Evolutionary conservation across 371 early-diverging fungal species (phyloP).

Genomic region (Chytridium lagenaria): DNA sequence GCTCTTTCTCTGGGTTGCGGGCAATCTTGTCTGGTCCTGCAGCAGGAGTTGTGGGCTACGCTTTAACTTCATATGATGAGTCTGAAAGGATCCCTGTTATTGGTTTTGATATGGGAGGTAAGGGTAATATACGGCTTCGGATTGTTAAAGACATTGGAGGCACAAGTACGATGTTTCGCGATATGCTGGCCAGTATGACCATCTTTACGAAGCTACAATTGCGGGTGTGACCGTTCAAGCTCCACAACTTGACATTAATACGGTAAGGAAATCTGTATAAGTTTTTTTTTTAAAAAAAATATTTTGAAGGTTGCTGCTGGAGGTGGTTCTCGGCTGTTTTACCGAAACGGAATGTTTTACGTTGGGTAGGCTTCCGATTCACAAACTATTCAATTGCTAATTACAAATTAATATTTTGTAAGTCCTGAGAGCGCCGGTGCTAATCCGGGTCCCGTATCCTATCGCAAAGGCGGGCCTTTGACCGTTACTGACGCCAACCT

Average conservation of each 20-base stretch:
- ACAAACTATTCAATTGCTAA: not conserved
- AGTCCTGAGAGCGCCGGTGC: slow-evolving; percentile 86
- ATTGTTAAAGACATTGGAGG: slow-evolving; percentile 25
- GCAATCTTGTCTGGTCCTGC: slow-evolving; percentile 96
- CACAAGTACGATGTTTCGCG: slow-evolving; percentile 96
- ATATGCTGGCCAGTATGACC: slow-evolving; percentile 88
- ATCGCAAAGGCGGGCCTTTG: slow-evolving; percentile 91
- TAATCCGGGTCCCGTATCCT: slow-evolving; percentile 95
- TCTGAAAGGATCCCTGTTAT: slow-evolving; percentile 72
- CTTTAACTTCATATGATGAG: slow-evolving; percentile 72
- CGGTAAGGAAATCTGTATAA: slow-evolving; percentile 53
- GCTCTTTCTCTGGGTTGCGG: slow-evolving; percentile 81
- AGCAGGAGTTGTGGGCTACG: slow-evolving; percentile 94
- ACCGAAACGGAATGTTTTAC: slow-evolving; percentile 90
- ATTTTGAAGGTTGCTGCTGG: slow-evolving; percentile 82
- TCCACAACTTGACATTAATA: slow-evolving; percentile 95
- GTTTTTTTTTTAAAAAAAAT: not conserved
- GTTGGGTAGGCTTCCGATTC: slow-evolving; percentile 70
- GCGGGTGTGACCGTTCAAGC: slow-evolving; percentile 95
- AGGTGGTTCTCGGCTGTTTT: slow-evolving; percentile 93
- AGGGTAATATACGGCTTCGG: not conserved
- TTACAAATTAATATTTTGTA: not conserved
- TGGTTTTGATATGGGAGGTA: slow-evolving; percentile 93
- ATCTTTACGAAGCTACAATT: slow-evolving; percentile 92
- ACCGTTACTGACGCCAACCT: slow-evolving; percentile 95